Percentiles rank a stretch among this genome's conserved stretches.
phyloP scores from a whole-genome alignment of 352 stramenopile genomes.

The Pythium phragmiticola region DNA sequence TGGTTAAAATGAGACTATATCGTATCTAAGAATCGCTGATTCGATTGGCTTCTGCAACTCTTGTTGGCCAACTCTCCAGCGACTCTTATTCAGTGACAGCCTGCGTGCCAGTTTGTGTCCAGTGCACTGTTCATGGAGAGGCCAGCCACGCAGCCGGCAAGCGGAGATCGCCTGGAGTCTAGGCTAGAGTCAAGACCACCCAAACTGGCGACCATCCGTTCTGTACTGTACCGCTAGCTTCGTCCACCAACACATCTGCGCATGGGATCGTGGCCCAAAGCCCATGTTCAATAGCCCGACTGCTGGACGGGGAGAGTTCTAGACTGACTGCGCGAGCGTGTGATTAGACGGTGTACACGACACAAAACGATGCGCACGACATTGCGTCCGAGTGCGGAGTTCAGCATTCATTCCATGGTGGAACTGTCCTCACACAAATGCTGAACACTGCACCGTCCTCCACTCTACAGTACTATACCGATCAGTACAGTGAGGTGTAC shows the following conservation, averaged over 20 bases:
- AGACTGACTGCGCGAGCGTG: neutral
- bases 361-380: neutral
- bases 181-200: no score
- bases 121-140: constrained; percentile 15
- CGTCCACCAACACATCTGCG: neutral
- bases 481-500: constrained; percentile 2
- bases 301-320: no score
- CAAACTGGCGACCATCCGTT: neutral
- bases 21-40: constrained; percentile 15
- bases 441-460: neutral
- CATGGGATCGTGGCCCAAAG: no score
- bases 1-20: constrained; percentile 15
- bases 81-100: constrained; percentile 24
- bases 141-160: constrained; percentile 1
- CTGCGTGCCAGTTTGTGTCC: constrained; percentile 25
- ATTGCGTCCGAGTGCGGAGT: no score
- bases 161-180: no score
- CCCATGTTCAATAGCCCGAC: neutral
- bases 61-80: neutral
- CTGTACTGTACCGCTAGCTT: neutral
- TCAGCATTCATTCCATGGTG: neutral
- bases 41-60: constrained; percentile 12
- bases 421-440: neutral
- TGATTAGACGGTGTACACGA: neutral
- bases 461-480: neutral